phyloP scores from a whole-genome alignment of 192 early-diverging fungal genomes.

The Coemansia biformis region DNA sequence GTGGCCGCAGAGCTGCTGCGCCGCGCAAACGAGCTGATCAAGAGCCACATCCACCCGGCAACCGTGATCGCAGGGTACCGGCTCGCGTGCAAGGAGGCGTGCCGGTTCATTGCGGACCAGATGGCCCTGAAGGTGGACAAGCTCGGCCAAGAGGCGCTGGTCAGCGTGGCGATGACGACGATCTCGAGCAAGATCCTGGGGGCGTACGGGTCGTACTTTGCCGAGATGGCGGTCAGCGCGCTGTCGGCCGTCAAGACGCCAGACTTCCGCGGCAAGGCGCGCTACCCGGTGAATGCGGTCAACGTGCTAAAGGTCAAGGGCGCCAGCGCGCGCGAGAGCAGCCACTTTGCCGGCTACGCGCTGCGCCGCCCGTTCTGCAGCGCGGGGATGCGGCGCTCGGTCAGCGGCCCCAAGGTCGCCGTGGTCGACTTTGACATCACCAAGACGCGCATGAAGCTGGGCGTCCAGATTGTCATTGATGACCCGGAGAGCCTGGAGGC shows the following conservation, averaged over 20 bases:
- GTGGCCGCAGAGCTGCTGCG: slow-evolving; percentile 95
- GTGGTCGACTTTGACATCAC: slow-evolving; percentile 98
- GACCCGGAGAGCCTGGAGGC: slow-evolving; percentile 97
- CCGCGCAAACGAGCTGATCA: slow-evolving; percentile 94
- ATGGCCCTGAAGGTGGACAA: slow-evolving; percentile 93
- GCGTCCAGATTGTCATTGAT: slow-evolving; percentile 97
- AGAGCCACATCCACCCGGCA: slow-evolving; percentile 98
- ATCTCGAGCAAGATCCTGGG: slow-evolving; percentile 99
- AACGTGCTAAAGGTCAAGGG: slow-evolving; percentile 98
- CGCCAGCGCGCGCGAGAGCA: slow-evolving; percentile 81
- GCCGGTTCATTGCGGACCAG: slow-evolving; percentile 96
- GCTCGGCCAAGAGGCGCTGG: slow-evolving; percentile 84
- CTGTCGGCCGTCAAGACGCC: slow-evolving; percentile 87
- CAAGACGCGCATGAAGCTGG: slow-evolving; percentile 96
- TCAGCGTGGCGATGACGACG: slow-evolving; percentile 96
- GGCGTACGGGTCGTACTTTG: slow-evolving; percentile 94
- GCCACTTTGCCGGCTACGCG: slow-evolving; percentile 89
- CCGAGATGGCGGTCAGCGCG: slow-evolving; percentile 90
- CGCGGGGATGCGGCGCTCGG: slow-evolving; percentile 87
- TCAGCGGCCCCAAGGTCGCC: slow-evolving; percentile 90
- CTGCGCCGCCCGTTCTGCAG: slow-evolving; percentile 96
- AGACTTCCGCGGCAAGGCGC: slow-evolving; percentile 74
- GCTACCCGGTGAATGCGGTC: slow-evolving; percentile 96
- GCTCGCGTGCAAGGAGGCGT: slow-evolving; percentile 93
- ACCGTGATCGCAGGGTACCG: slow-evolving; percentile 98